Percentiles rank a stretch among this genome's conserved stretches.
Evolutionary conservation across 2,329 filamentous ascomycete genomes (phyloP).

Genomic region (Aspergillus phoenicis): DNA sequence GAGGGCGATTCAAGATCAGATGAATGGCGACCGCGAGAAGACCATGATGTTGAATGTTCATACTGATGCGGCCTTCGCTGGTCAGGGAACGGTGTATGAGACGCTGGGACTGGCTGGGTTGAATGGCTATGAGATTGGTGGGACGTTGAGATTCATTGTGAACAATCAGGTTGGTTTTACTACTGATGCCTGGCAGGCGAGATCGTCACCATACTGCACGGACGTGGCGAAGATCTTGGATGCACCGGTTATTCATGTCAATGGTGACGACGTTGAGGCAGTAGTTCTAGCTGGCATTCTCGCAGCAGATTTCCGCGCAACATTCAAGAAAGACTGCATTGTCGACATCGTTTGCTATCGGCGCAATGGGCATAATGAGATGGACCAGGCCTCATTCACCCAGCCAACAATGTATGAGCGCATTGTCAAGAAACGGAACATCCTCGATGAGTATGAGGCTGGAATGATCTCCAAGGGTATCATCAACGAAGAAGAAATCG

Average conservation of each 20-base stretch:
- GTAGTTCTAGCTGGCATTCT: constrained; percentile 98
- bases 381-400: constrained; percentile 98
- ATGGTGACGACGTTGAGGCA: constrained; percentile 96
- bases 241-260: constrained; percentile 98
- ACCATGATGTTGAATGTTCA: constrained; percentile 96
- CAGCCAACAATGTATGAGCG: constrained; percentile 99
- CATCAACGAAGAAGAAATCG: constrained; percentile 95
- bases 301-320: constrained; percentile 94
- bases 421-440: constrained; percentile 79
- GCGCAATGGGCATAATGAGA: constrained; percentile 99
- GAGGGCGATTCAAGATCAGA: constrained; percentile 97
- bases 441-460: constrained; percentile 88
- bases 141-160: constrained; percentile 94
- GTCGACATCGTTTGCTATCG: constrained; percentile 99
- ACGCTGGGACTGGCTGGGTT: constrained; percentile 96
- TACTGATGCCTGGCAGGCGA: constrained; percentile 93
- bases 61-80: constrained; percentile 95
- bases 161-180: constrained; percentile 99
- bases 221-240: constrained; percentile 99
- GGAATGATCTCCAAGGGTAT: constrained; percentile 89
- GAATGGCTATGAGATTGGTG: constrained; percentile 93
- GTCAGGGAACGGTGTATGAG: constrained; percentile 96
- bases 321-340: constrained; percentile 98
- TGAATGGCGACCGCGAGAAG: constrained; percentile 81
- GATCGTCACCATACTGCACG: constrained; percentile 97